These are phyloP conservation scores for Vitis hybrid DNA, from an alignment of 177 flowering plant genomes.

Conservation along the genomic window DNA sequence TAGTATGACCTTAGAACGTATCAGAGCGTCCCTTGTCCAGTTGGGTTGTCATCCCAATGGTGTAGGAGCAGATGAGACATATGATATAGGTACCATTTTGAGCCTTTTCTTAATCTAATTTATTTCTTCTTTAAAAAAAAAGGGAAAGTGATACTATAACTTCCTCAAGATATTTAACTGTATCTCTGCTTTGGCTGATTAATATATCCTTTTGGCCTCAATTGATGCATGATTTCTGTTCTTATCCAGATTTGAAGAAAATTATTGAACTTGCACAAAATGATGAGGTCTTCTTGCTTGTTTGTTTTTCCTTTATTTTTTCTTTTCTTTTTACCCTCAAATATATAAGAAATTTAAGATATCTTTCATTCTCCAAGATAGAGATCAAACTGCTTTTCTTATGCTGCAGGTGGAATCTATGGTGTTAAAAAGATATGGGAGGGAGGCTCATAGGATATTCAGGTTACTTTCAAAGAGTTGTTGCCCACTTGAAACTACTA, in stretches of 20 bases:
- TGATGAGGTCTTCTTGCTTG: conserved; percentile 58
- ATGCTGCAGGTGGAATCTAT: conserved; percentile 69
- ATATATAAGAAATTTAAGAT: too few relatives aligned
- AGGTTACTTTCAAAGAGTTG: conserved; percentile 50
- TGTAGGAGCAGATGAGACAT: conserved; percentile 45
- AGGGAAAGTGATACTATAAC: neutral
- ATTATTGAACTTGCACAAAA: conserved; percentile 65
- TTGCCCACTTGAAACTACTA: conserved; percentile 54
- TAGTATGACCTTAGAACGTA: conserved; percentile 68
- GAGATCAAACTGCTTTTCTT: conserved; percentile 4
- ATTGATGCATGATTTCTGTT: neutral
- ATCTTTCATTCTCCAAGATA: neutral
- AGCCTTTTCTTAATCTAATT: neutral
- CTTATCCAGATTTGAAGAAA: conserved; percentile 53
- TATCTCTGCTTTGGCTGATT: neutral
- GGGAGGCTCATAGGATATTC: conserved; percentile 69
- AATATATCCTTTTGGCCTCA: neutral
- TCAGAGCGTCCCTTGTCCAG: conserved; percentile 58
- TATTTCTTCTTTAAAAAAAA: neutral
- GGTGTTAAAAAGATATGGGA: conserved; percentile 72
- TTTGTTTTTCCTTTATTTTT: neutral
- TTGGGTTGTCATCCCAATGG: conserved; percentile 43
- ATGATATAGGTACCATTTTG: conserved; percentile 52
- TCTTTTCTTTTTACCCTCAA: too few relatives aligned
- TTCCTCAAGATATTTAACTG: neutral